Conservation (phyloP, 2,329 filamentous ascomycete genomes). For the Incumbomyces delicatus region DNA sequence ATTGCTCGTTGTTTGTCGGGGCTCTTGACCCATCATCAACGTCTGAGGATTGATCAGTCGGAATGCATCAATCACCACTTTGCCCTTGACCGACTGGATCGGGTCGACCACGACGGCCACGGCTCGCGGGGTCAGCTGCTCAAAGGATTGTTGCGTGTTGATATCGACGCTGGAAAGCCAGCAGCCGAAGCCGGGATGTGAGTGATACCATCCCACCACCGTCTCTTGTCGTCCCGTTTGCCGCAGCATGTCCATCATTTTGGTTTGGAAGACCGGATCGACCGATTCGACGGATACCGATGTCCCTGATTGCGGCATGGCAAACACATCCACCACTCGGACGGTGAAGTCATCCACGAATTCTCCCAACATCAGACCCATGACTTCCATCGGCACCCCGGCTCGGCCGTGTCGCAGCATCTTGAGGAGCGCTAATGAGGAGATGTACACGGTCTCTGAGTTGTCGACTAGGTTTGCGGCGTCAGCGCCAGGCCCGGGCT, state of each 20-base stretch:
- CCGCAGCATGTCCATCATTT: constrained; percentile 99
- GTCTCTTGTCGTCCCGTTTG: constrained; percentile 95
- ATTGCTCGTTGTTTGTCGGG: constrained; percentile 94
- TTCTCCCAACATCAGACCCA: constrained; percentile 97
- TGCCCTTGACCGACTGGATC: constrained; percentile 98
- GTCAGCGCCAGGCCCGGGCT: constrained; percentile 41
- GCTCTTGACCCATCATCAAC: constrained; percentile 95
- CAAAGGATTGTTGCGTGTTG: constrained; percentile 99
- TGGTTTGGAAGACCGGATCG: constrained; percentile 96
- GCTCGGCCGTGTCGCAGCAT: constrained; percentile 97
- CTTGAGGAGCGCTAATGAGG: constrained; percentile 90
- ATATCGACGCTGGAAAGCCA: constrained; percentile 99
- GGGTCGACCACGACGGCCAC: constrained; percentile 97
- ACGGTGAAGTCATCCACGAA: constrained; percentile 99
- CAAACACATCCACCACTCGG: constrained; percentile 95
- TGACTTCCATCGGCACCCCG: constrained; percentile 99
- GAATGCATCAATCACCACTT: constrained; percentile 98
- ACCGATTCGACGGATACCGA: constrained; percentile 97
- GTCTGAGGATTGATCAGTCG: constrained; percentile 96
- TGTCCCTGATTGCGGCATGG: constrained; percentile 97
- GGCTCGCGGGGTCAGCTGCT: constrained; percentile 91
- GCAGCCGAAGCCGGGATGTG: constrained; percentile 96
- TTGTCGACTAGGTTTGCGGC: constrained; percentile 82
- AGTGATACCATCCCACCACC: constrained; percentile 99
- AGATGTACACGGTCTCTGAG: constrained; percentile 98